A percentile compares a stretch with the other conserved stretches of the same genome.
These are phyloP conservation scores for Wakefieldia striispora DNA, from an alignment of 768 basidiomycete genomes.

Conservation along the genomic window DNA sequence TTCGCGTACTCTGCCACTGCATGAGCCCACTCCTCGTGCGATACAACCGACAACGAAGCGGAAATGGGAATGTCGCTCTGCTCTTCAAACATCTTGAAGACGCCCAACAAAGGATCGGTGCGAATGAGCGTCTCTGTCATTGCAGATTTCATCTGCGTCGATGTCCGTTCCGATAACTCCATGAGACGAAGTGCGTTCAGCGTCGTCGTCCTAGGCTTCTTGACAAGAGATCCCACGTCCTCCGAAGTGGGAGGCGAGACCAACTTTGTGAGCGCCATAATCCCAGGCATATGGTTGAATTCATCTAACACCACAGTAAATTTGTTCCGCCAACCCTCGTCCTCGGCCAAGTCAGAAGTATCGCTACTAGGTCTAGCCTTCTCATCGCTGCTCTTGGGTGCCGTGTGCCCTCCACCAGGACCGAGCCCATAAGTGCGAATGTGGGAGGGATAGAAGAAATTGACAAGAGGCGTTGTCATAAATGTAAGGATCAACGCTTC, in stretches of 20 bases:
- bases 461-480: constrained; percentile 81
- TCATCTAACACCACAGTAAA: constrained; percentile 90
- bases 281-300: constrained; percentile 81
- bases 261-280: constrained; percentile 88
- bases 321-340: constrained; percentile 31
- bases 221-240: neutral
- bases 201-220: neutral
- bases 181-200: constrained; percentile 85
- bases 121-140: constrained; percentile 67
- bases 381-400: neutral
- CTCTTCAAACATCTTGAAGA: constrained; percentile 76
- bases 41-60: constrained; percentile 72
- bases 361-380: neutral
- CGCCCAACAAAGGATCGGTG: constrained; percentile 68
- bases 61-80: constrained; percentile 66
- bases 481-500: constrained; percentile 82
- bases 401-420: neutral
- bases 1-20: constrained; percentile 61
- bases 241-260: constrained; percentile 44
- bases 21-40: constrained; percentile 67
- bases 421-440: constrained; percentile 47
- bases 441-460: constrained; percentile 63
- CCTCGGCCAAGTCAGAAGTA: neutral
- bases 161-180: constrained; percentile 86
- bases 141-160: constrained; percentile 80